Evolutionary conservation across 176 grass and related monocot species (phyloP).

Genomic region (Zizania latifolia): DNA sequence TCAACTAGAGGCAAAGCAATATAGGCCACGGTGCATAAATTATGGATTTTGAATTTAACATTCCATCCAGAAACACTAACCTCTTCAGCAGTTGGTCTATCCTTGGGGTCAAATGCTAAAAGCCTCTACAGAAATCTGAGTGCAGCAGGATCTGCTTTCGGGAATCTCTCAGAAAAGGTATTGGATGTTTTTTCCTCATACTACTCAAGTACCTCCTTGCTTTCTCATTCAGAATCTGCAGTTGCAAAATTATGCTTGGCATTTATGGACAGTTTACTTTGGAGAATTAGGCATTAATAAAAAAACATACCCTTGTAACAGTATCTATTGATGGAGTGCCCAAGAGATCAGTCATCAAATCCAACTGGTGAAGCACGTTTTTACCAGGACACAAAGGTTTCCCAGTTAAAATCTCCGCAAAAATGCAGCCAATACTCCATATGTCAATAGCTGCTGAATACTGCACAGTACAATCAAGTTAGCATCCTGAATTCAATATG

Average conservation of each 20-base stretch:
- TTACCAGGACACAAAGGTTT: conserved; percentile 97
- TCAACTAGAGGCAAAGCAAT: too few species aligned
- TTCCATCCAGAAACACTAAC: conserved; percentile 23
- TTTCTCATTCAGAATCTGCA: conserved; percentile 90
- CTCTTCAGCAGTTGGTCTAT: conserved; percentile 88
- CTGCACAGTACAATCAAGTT: conserved; percentile 32
- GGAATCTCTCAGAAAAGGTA: conserved; percentile 84
- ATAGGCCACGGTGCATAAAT: too few species aligned
- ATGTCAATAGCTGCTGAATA: conserved; percentile 98
- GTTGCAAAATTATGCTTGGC: conserved; percentile 12
- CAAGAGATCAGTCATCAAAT: too few species aligned
- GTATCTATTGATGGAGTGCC: conserved; percentile 73
- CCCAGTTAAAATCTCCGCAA: conserved; percentile 84
- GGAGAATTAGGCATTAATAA: not conserved
- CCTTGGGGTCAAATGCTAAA: conserved; percentile 90
- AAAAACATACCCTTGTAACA: conserved; percentile 62
- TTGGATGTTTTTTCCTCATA: conserved; percentile 68
- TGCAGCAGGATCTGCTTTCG: conserved; percentile 77
- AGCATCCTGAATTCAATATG: conserved; percentile 7
- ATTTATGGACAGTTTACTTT: conserved; percentile 13
- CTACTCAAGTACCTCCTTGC: conserved; percentile 78
- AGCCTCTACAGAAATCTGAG: conserved; percentile 75
- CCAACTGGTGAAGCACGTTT: conserved; percentile 99
- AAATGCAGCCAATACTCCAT: conserved; percentile 99
- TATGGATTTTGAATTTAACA: not conserved